A percentile compares a stretch with the other conserved stretches of the same genome.
These are phyloP conservation scores for Entrophospora sp. DNA, from an alignment of 192 early-diverging fungal genomes.

Conservation along the genomic window DNA sequence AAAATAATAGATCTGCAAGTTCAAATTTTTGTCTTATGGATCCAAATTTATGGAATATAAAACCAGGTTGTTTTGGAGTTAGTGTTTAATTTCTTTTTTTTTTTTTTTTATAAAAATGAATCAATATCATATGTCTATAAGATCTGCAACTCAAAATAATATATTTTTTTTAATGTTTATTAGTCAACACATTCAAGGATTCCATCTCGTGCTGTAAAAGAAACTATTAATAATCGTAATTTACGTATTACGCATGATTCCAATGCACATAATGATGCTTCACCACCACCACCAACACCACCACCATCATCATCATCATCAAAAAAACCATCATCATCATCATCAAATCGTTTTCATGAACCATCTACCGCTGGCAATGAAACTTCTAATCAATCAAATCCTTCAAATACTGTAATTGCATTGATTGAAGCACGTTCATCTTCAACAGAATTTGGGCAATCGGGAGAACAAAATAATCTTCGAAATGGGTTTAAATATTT, in stretches of 20 bases:
- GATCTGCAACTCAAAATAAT: no score
- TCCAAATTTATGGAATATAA: conserved; percentile 52
- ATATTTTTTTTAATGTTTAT: no score
- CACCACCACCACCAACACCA: not conserved
- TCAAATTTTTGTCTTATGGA: conserved; percentile 51
- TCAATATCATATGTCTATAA: not conserved
- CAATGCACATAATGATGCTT: not conserved
- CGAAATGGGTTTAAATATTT: conserved; percentile 52
- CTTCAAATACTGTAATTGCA: conserved; percentile 23
- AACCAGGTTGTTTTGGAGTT: conserved; percentile 37
- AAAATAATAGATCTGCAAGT: conserved; percentile 45
- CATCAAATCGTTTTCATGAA: conserved; percentile 17
- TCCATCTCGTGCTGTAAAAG: not conserved
- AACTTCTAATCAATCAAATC: conserved; percentile 31
- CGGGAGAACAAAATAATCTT: conserved; percentile 49
- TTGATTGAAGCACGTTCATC: conserved; percentile 22
- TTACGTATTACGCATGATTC: not conserved
- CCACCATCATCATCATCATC: not conserved
- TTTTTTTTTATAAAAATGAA: not conserved
- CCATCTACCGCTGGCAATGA: conserved; percentile 12
- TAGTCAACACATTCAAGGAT: not conserved
- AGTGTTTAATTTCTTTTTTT: not conserved
- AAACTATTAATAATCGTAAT: not conserved
- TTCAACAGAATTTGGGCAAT: conserved; percentile 26
- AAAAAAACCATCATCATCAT: not conserved